Evolutionary conservation across 352 stramenopile species (phyloP), one percentile per base, ranked within the genome.

Genomic region (Globisporangium okanoganense): DNA sequence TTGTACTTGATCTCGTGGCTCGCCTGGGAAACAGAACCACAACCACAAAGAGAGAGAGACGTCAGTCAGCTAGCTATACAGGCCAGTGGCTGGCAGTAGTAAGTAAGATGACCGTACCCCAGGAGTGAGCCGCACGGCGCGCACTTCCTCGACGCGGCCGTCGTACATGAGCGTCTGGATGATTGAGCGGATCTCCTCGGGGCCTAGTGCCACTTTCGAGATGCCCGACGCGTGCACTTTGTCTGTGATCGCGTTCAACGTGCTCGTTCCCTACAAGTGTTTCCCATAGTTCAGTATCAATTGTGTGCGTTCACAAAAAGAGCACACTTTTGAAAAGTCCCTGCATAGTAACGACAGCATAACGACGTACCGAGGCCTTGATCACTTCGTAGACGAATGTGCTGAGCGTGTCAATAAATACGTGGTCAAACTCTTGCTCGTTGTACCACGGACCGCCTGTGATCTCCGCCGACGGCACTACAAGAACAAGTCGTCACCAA

Each of bases 381-480:
- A 97, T 92, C 52, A 96, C 81, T 78, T 93, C 78, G 65, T 91
- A 92, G 65, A 99, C 87, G 70, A 98, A 98, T 22, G 91, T 97
- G 59, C 92, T 93, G 41, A 99, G 75, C 58, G 96, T 97, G 53
- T 97, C 83, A 72, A 99, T 98, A 79, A 99, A 99, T 68, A 98
- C 97, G 72, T 99, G 94, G 79, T 99, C 97, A 71, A 99, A 99
- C 75, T 99, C 92, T 66, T 97, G 89, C 61, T 99, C 97, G 64
- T 97, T 98, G 82, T 99, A 99, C 98, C 98, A 99, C 45, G 97
- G 95, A 24, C 98, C 98, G 66, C 98, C 98, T 9, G 97, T 99
- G 64, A 99, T 96, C 76, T 99, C 97, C 54, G 98, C 99, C 5
- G 96, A 95, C 35, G 97, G 98, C 45, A 94, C 88, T 95, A 50